Base-by-base conservation (phyloP, 1,139 yeast genomes). In the Schwanniomyces etchellsii region DNA sequence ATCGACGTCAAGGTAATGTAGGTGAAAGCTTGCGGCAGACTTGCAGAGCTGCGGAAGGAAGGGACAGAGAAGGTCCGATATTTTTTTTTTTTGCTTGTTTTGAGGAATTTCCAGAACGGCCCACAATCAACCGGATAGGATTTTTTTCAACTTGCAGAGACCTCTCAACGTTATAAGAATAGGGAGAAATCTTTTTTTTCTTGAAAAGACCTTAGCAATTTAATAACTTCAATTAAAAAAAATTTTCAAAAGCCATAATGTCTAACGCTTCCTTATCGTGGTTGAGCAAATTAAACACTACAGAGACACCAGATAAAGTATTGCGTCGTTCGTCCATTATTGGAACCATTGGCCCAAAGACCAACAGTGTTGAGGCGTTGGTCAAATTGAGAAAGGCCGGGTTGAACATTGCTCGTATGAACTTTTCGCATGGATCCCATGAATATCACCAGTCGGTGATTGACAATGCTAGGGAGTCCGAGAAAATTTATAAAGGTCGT, bases 331-430 rank as follows among this genome's bases (percentile, higher is more conserved):
- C 96, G 37, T 82, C 97, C 40, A 91, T 91, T 66, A 89, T 91
- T 54, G 96, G 98, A 59, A 91, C 98, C 50, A 91, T 91, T 63
- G 98, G 88, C 50, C 99, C 99, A 53, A 88, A 86, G 72, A 85
- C 97, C 65, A 91, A 91, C 78, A 65, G 72, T 51, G 91, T 80
- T 46, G 96, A 89, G 55, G 74, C 76, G 47, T 68, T 91, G 58
- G 88, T 81, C 51, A 77, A 80, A 58, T 77, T 91, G 59, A 82
- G 98, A 75, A 84, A 85, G 66, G 95, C 95, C 39, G 99, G 99
- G 57, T 77, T 91, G 52, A 91, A 89, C 76, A 85, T 91, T 59
- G 97, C 85, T 34, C 82, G 98, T 64, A 88, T 91, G 96, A 93
- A 91, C 81, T 91, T 93, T 69, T 85, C 96, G 44, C 98, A 93